phyloP scores from a whole-genome alignment of 2,329 filamentous ascomycete species.

The Aureobasidium subglaciale region DNA sequence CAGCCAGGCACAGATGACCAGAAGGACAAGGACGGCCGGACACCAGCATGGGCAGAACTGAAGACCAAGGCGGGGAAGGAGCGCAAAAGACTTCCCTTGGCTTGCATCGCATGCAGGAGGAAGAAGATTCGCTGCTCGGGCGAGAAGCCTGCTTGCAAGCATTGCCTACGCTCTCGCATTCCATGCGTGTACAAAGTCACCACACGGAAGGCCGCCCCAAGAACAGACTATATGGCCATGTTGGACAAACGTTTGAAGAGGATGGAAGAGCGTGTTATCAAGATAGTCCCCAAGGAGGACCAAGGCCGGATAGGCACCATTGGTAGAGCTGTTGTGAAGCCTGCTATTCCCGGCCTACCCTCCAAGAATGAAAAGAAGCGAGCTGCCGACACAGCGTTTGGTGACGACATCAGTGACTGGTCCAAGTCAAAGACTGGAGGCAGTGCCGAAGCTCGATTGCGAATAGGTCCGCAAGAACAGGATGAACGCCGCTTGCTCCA shows the following conservation, averaged over 20 bases:
- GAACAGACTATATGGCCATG: constrained; percentile 99
- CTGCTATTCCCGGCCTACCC: constrained; percentile 54
- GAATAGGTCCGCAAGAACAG: constrained; percentile 32
- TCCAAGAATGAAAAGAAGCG: constrained; percentile 65
- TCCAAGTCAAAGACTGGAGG: constrained; percentile 43
- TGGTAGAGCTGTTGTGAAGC: constrained; percentile 77
- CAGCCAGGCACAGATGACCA: constrained; percentile 12
- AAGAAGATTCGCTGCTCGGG: constrained; percentile 98
- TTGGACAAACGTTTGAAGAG: constrained; percentile 89
- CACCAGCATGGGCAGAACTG: constrained; percentile 45
- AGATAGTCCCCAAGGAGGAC: constrained; percentile 83
- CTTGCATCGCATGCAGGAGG: constrained; percentile 88
- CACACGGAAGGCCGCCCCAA: constrained; percentile 82
- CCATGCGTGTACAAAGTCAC: constrained; percentile 98
- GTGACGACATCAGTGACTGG: constrained; percentile 74
- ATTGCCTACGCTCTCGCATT: constrained; percentile 84
- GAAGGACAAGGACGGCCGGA: constrained; percentile 24
- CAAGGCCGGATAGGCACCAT: constrained; percentile 61
- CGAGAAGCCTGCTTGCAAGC: constrained; percentile 95
- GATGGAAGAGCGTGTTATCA: constrained; percentile 97
- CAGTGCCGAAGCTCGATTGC: constrained; percentile 31
- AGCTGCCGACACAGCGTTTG: constrained; percentile 80
- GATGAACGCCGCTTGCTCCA: constrained; percentile 71
- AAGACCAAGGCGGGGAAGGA: constrained; percentile 78
- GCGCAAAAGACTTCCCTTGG: constrained; percentile 81